Base-by-base conservation (phyloP, 208 protist genomes). In the Trypanosoma vivax region DNA sequence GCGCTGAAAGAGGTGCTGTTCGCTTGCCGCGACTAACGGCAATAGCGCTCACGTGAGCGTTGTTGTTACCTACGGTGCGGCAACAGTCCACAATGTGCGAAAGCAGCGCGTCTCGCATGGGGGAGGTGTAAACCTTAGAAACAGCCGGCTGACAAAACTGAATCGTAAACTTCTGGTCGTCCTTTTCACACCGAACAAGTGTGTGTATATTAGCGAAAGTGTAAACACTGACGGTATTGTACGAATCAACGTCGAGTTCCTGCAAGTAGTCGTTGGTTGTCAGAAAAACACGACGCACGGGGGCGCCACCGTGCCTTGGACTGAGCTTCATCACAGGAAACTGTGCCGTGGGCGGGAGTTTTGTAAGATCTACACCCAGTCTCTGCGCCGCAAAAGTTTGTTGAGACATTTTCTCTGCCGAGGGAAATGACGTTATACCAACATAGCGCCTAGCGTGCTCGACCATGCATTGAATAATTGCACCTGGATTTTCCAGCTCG, bases 241-340 rank as follows among this genome's bases (percentile, higher is more conserved):
- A 97, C 18, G 82, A 84, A 5, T 69, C 68, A 0, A 85, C 76
- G 43, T 97, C 92, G 16, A 91, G 70, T 60, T 97, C 90, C 0
- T 93, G 61, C n/a, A 96, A n/a, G 30, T 69, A 82, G 0, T 74
- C 31, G 19, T 66, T 42, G 1, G 85, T 90, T 0, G 89, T 87
- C 37, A 81, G 79, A 13, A 96, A 57, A 11, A 91, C 48, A 0
- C 92, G 84, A 0, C 52, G 56, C 31, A 90, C 69, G 28, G 82
- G 65, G n/a, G 49, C 46, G 24, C 66, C 40, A 3, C 51, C 43
- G 48, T 88, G 86, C 25, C 78, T 77, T 13, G 43, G 41, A 11
- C 61, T 79, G 6, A 58, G 38, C 43, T 94, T 94, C 23, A 70
- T 50, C 5, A 91, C 87, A 13, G 57, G 41, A 50, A 95, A 96